phyloP scores from a whole-genome alignment of 176 grass and related monocot species.

The Bromus sterilis region DNA sequence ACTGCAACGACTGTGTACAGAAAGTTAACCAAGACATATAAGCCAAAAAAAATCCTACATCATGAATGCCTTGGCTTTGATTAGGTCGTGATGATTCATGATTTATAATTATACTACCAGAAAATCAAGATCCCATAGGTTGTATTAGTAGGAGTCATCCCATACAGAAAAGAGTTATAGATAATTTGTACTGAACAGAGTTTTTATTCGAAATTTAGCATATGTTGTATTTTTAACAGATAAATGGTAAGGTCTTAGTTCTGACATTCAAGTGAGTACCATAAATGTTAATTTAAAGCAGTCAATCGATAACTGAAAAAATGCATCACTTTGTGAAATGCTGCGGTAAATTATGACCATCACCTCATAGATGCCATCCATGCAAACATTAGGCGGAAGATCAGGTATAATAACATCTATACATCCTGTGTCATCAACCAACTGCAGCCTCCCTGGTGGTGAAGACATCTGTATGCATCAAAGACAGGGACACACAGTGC shows the following conservation, averaged over 20 bases:
- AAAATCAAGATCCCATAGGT: neutral
- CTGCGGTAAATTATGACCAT: neutral
- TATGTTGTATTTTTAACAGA: neutral
- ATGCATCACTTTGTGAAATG: slow-evolving; percentile 7
- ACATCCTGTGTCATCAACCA: slow-evolving; percentile 81
- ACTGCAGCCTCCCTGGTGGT: slow-evolving; percentile 55
- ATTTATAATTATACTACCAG: neutral
- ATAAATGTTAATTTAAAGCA: neutral
- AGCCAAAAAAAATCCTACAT: neutral
- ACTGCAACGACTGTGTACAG: neutral
- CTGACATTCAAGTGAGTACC: neutral
- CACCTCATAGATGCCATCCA: slow-evolving; percentile 74
- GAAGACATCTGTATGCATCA: slow-evolving; percentile 54
- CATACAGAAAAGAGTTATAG: neutral
- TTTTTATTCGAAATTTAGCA: neutral
- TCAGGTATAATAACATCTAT: slow-evolving; percentile 73
- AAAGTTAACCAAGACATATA: neutral
- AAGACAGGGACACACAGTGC: slow-evolving; percentile 14
- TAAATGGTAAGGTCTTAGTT: neutral
- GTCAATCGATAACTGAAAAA: neutral
- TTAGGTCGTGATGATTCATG: neutral
- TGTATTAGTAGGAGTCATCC: neutral
- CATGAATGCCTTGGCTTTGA: neutral
- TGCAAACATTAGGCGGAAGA: slow-evolving; percentile 35
- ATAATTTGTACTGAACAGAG: neutral